Base-by-base conservation (phyloP, 495 filamentous ascomycete genomes). In the Penicillium lividum region DNA sequence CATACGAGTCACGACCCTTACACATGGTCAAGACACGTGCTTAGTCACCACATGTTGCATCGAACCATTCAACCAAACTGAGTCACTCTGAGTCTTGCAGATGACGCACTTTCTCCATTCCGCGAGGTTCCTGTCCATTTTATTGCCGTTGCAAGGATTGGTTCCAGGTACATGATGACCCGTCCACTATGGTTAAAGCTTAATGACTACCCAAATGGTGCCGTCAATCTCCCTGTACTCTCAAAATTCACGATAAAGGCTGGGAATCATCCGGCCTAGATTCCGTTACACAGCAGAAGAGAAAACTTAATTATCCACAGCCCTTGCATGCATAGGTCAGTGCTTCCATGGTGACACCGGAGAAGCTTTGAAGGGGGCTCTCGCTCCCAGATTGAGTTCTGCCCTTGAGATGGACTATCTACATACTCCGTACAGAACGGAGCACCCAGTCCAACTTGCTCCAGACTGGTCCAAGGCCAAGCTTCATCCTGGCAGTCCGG, bases 151-250 rank as follows among this genome's bases (percentile, higher is more conserved):
- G 11, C 13, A 29, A 47, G 29, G 25, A 47, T 45, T 54, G 51
- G 48, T 51, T 36, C 49, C 46, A 22, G 45, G 49, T 44, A 15
- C 46, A 29, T 31, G 47, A 60, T 60, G 47, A 49, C 46, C 46
- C 46, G 46, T 49, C 28, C 58, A 56, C 58, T 56, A 52, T 40
- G 29, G 18, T 13, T 52, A 56, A 60, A 60, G 58, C 53, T 56
- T 53, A 60, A 56, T 34, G 40, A 50, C 53, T 47, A 47, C 53
- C 10, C 4, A 34, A n/a, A 45, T 45, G 27, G 57, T 45, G 44
- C 34, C 44, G 45, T 36, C 27, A 29, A 7, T 8, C 44, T 25
- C 22, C 44, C 15, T 16, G 38, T 33, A 33, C 31, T 22, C 22
- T 22, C 16, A 22, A 49, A 22, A 47, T 47, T 47, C 44, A 27